Conservation (phyloP, 2,329 filamentous ascomycete species). For the Apiospora sp. region DNA sequence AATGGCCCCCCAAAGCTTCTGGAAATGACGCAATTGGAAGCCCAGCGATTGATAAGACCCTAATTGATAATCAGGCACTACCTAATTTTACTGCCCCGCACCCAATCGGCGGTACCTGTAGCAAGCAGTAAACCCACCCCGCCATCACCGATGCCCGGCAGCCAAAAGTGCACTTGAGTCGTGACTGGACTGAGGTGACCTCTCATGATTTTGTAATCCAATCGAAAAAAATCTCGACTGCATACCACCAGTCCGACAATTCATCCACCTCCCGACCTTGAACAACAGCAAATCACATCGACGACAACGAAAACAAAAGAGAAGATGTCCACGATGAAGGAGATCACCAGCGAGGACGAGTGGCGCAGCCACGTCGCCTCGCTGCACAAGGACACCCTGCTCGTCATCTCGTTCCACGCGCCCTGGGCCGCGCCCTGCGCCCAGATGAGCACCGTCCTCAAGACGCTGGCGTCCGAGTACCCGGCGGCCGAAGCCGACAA, state of each 20-base stretch:
- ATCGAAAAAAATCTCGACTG: not conserved
- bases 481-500: conserved; percentile 56
- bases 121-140: not conserved
- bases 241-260: not conserved
- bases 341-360: conserved; percentile 76
- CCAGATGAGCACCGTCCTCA: conserved; percentile 89
- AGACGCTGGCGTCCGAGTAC: conserved; percentile 87
- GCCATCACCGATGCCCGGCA: conserved; percentile 23
- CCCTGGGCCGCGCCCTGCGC: conserved; percentile 96
- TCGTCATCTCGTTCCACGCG: conserved; percentile 93
- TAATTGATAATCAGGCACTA: conserved; percentile 22
- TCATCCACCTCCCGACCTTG: too few species aligned
- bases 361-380: conserved; percentile 75
- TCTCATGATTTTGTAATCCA: conserved; percentile 7
- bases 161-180: not conserved
- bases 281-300: not conserved
- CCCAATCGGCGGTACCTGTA: conserved; percentile 1
- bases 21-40: conserved; percentile 23
- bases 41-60: conserved; percentile 23
- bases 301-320: not conserved
- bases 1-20: not conserved
- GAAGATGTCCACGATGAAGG: conserved; percentile 78
- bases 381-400: conserved; percentile 73
- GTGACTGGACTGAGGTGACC: conserved; percentile 5
- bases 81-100: conserved; percentile 15